Percentiles rank a stretch among this genome's conserved stretches.
phyloP scores from a whole-genome alignment of 2,329 filamentous ascomycete species.

The Hypoxylon sp. region DNA sequence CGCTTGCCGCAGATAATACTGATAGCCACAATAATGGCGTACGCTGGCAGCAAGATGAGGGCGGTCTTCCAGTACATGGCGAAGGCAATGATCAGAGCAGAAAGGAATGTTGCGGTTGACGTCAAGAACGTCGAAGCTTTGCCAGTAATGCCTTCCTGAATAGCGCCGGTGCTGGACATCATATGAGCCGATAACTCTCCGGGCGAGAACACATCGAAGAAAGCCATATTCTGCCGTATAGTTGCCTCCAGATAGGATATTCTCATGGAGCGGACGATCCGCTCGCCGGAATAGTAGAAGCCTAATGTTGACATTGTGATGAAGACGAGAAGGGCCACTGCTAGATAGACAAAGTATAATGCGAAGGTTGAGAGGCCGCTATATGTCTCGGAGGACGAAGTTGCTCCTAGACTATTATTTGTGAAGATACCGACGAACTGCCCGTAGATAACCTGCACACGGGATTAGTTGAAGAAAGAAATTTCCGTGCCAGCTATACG shows the following conservation, averaged over 20 bases:
- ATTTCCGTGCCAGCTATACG: too few relatives aligned
- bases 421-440: too few relatives aligned
- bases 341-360: conserved; percentile 42
- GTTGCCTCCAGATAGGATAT: conserved; percentile 40
- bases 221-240: conserved; percentile 47
- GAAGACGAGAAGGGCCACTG: conserved; percentile 34
- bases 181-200: conserved; percentile 43
- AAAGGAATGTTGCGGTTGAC: conserved; percentile 2
- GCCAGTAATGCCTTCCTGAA: conserved; percentile 42
- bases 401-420: too few relatives aligned
- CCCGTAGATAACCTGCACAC: too few relatives aligned
- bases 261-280: conserved; percentile 34
- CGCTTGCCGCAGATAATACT: background rate
- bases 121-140: conserved; percentile 36
- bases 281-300: conserved; percentile 43
- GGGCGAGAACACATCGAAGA: conserved; percentile 43
- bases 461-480: too few relatives aligned
- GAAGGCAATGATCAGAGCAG: conserved; percentile 8
- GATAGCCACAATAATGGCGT: background rate
- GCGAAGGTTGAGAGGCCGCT: too few relatives aligned
- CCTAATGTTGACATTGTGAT: conserved; percentile 39
- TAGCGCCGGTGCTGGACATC: conserved; percentile 37
- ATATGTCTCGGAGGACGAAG: too few relatives aligned
- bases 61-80: conserved; percentile 6
- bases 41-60: background rate